phyloP scores from a whole-genome alignment of 2,329 filamentous ascomycete genomes.

The Xylaria sp. region DNA sequence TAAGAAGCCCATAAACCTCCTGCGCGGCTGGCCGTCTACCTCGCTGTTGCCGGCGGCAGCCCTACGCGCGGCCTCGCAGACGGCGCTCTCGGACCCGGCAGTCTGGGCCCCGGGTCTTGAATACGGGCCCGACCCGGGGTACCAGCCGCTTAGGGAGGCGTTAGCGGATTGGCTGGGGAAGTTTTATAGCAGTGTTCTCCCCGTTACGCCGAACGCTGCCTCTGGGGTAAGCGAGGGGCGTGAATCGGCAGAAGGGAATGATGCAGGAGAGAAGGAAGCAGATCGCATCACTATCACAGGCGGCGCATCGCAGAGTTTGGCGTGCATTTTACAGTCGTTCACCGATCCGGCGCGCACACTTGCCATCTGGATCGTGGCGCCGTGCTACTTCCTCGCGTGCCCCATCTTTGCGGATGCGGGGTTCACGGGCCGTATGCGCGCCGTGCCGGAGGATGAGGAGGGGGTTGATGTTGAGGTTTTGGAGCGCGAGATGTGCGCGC shows the following conservation, averaged over 20 bases:
- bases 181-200: constrained; percentile 61
- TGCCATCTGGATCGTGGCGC: constrained; percentile 82
- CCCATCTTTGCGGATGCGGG: constrained; percentile 87
- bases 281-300: constrained; percentile 83
- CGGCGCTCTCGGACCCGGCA: constrained; percentile 68
- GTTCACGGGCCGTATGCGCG: constrained; percentile 73
- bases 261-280: neutral
- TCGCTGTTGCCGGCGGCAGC: constrained; percentile 72
- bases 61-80: constrained; percentile 69
- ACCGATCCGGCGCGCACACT: constrained; percentile 81
- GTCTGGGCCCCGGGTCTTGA: constrained; percentile 73
- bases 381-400: constrained; percentile 86
- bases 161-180: constrained; percentile 76
- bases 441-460: constrained; percentile 80
- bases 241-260: neutral
- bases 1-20: constrained; percentile 68
- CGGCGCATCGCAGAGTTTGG: constrained; percentile 85
- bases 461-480: constrained; percentile 72
- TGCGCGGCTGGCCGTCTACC: constrained; percentile 74
- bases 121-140: constrained; percentile 84
- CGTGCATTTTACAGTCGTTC: constrained; percentile 80
- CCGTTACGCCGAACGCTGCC: neutral
- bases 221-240: neutral
- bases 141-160: constrained; percentile 72
- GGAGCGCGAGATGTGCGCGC: constrained; percentile 31